These are phyloP conservation scores for Arabis alpina DNA, from an alignment of 345 rosid species.

Conservation along the genomic window DNA sequence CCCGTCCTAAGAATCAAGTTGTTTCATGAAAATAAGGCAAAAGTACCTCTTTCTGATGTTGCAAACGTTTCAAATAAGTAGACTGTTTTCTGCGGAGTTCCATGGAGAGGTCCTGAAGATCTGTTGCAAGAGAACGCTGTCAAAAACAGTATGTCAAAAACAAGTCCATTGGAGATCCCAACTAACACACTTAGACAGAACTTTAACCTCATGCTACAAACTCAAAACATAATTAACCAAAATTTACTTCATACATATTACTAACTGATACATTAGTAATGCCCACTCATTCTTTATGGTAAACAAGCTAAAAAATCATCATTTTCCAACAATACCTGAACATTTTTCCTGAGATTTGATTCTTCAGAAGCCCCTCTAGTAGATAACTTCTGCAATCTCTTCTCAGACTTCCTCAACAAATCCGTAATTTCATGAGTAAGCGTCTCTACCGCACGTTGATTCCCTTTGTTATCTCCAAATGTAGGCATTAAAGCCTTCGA, in stretches of 20 bases:
- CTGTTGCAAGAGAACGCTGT: conserved; percentile 83
- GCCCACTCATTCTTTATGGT: neutral
- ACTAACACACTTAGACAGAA: conserved; percentile 18
- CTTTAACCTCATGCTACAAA: conserved; percentile 9
- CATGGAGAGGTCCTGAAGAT: conserved; percentile 75
- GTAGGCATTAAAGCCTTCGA: conserved; percentile 92
- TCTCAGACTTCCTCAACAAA: conserved; percentile 74
- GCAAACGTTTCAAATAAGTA: conserved; percentile 63
- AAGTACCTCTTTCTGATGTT: conserved; percentile 68
- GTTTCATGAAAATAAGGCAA: neutral
- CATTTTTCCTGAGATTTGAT: conserved; percentile 81
- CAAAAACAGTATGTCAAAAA: conserved; percentile 43
- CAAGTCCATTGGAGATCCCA: conserved; percentile 37
- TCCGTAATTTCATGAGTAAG: conserved; percentile 74
- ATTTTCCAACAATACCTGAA: conserved; percentile 61
- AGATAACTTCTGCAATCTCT: conserved; percentile 63
- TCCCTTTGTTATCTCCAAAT: conserved; percentile 84
- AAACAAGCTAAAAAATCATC: neutral
- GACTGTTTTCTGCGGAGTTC: conserved; percentile 81
- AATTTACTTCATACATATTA: neutral
- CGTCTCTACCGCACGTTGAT: conserved; percentile 69
- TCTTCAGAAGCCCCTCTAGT: conserved; percentile 75
- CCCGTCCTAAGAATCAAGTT: neutral
- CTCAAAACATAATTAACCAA: neutral
- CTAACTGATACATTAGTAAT: conserved; percentile 5